Evolutionary conservation across 257 asterid species (phyloP).

Genomic region (Solanum bukasovii): DNA sequence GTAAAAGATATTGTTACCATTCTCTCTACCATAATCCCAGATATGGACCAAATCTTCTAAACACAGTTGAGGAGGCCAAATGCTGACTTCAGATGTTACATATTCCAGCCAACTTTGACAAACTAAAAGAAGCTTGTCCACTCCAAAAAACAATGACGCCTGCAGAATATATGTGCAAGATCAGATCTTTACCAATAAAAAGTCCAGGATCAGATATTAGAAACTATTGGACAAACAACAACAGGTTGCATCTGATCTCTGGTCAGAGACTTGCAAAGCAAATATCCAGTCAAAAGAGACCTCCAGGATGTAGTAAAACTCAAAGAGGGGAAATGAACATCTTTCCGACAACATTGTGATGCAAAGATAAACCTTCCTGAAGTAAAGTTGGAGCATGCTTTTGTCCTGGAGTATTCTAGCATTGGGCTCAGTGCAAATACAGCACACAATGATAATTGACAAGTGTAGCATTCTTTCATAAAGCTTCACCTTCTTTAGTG

Average conservation of each 20-base stretch:
- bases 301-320: neutral
- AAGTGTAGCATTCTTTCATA: neutral
- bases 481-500: neutral
- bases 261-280: neutral
- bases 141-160: conserved; percentile 88
- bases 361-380: neutral
- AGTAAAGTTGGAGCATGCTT: neutral
- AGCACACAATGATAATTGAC: neutral
- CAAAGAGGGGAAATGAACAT: neutral
- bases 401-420: neutral
- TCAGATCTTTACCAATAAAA: neutral
- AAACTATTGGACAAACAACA: neutral
- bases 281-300: neutral
- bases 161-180: conserved; percentile 15
- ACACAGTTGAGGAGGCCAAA: conserved; percentile 29
- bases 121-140: conserved; percentile 49
- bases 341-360: neutral
- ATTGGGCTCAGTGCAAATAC: neutral
- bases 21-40: conserved; percentile 64
- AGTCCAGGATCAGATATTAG: neutral
- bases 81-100: conserved; percentile 29
- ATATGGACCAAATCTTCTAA: conserved; percentile 42
- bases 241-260: neutral
- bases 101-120: conserved; percentile 60
- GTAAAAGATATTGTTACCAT: conserved; percentile 35